These are phyloP conservation scores for Sporothrix inflata DNA, from an alignment of 2,329 filamentous ascomycete species.

Conservation along the genomic window DNA sequence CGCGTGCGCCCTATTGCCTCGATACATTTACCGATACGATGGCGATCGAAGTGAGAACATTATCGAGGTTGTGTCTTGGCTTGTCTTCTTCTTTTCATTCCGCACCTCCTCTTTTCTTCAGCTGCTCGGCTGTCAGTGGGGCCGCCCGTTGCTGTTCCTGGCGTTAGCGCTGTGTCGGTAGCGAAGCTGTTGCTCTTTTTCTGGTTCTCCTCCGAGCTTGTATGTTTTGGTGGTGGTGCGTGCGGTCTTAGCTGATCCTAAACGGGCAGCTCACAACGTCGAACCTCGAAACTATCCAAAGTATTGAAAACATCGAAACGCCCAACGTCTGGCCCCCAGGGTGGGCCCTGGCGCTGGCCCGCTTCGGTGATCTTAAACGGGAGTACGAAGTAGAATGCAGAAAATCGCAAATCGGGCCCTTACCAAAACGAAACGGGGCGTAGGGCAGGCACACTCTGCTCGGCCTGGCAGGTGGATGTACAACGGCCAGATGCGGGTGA, in stretches of 20 bases:
- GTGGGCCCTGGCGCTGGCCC: neutral
- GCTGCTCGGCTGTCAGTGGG: slow-evolving; percentile 5
- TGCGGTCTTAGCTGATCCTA: slow-evolving; percentile 10
- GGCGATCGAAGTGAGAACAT: neutral
- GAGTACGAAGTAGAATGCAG: neutral
- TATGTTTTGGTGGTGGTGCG: neutral
- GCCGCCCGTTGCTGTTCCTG: slow-evolving; percentile 15
- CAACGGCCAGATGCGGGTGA: slow-evolving; percentile 9
- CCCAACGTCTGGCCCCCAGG: neutral
- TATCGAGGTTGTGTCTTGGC: neutral
- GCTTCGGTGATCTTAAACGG: slow-evolving; percentile 9
- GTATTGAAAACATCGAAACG: neutral
- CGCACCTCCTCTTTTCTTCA: neutral
- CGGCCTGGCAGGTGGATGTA: neutral
- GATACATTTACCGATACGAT: neutral
- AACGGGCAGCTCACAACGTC: slow-evolving; percentile 1
- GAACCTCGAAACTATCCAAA: neutral
- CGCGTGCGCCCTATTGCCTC: neutral
- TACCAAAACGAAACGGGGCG: neutral
- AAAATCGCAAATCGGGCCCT: neutral
- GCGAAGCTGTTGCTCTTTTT: neutral
- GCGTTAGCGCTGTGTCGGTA: slow-evolving; percentile 2
- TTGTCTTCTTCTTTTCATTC: neutral
- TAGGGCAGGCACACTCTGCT: neutral
- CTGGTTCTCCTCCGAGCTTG: too few species aligned